Conservation (phyloP, 768 basidiomycete genomes). For the Paxillus ammoniavirescens region DNA sequence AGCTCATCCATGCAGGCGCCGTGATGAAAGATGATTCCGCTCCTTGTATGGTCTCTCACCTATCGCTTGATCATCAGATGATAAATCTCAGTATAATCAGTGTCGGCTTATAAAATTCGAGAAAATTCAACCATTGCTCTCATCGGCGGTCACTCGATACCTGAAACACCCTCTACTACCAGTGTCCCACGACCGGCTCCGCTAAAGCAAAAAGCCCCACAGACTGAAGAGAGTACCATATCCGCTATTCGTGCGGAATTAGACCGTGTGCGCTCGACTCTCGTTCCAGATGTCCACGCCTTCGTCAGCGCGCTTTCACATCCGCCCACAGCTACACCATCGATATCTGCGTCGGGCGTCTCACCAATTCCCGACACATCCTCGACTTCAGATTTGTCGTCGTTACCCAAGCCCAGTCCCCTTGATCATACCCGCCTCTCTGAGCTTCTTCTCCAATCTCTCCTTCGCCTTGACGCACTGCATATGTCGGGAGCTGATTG, state of each 20-base stretch:
- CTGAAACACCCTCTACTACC: constrained; percentile 16
- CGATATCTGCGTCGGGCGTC: not conserved
- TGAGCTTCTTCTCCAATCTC: constrained; percentile 83
- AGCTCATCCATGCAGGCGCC: constrained; percentile 87
- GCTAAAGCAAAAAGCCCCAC: constrained; percentile 26
- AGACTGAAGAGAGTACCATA: constrained; percentile 40
- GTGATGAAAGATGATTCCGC: constrained; percentile 83
- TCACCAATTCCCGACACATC: not conserved
- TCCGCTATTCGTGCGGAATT: constrained; percentile 39
- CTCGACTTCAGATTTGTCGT: not conserved
- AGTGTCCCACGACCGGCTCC: constrained; percentile 22
- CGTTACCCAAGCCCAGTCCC: constrained; percentile 11
- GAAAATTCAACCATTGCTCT: constrained; percentile 69
- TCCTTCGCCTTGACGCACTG: constrained; percentile 85
- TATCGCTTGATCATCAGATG: not conserved
- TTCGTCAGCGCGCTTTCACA: constrained; percentile 43
- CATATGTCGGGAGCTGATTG: constrained; percentile 64
- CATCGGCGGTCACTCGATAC: constrained; percentile 48
- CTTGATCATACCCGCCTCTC: constrained; percentile 59
- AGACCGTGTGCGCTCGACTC: constrained; percentile 47
- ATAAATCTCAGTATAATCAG: constrained; percentile 29
- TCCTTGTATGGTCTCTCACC: constrained; percentile 45
- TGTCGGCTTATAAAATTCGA: constrained; percentile 74
- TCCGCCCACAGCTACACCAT: not conserved
- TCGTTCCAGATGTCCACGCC: constrained; percentile 54